These are phyloP conservation scores for Hypoxylon subgilvum DNA, from an alignment of 495 filamentous ascomycete species.

Conservation along the genomic window DNA sequence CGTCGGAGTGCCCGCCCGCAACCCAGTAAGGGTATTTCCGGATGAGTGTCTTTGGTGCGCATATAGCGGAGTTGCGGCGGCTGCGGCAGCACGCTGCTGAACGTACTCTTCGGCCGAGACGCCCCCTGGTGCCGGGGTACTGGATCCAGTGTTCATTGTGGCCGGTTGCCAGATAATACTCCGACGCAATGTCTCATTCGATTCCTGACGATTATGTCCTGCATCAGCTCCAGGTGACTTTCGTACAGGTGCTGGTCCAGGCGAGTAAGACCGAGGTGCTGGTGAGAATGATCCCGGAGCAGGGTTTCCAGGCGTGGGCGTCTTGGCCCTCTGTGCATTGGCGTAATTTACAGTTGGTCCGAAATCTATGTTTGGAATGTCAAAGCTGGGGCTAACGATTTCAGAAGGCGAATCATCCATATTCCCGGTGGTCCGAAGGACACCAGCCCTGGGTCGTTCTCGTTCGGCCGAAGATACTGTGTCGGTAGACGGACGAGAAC, in stretches of 20 bases:
- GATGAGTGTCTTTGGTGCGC: conserved; percentile 66
- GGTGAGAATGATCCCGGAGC: conserved; percentile 46
- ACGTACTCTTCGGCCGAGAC: conserved; percentile 80
- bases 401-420: conserved; percentile 40
- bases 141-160: conserved; percentile 47
- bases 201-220: conserved; percentile 51
- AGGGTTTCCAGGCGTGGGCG: conserved; percentile 23
- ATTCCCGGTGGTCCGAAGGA: conserved; percentile 79
- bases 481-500: conserved; percentile 69
- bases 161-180: conserved; percentile 83
- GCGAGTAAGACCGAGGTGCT: conserved; percentile 48
- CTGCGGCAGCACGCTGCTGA: conserved; percentile 74
- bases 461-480: conserved; percentile 59
- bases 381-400: conserved; percentile 36
- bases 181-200: conserved; percentile 59
- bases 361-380: conserved; percentile 83
- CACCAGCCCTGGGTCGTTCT: conserved; percentile 78
- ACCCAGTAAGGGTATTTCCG: conserved; percentile 56
- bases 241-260: conserved; percentile 45
- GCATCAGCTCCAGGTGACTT: conserved; percentile 48
- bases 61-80: conserved; percentile 50
- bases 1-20: conserved; percentile 50
- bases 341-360: conserved; percentile 79
- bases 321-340: conserved; percentile 35
- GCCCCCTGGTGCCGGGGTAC: conserved; percentile 50